These are phyloP conservation scores for Talaromyces wortmannii DNA, from an alignment of 495 filamentous ascomycete species.

Conservation along the genomic window DNA sequence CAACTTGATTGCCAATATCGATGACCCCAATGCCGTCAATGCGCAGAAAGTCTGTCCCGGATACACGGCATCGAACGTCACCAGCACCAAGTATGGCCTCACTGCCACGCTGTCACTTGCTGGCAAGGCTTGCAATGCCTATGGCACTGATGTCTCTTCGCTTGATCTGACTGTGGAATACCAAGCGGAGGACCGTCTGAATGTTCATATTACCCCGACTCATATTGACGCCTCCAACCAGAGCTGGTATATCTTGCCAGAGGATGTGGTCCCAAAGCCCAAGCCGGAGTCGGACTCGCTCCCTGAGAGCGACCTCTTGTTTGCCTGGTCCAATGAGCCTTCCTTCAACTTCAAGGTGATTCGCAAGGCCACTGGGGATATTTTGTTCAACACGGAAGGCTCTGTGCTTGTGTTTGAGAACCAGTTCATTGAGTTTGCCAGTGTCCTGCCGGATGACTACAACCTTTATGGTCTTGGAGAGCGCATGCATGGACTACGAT, in stretches of 20 bases:
- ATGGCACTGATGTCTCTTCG: conserved; percentile 55
- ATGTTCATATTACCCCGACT: neutral
- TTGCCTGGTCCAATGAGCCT: conserved; percentile 45
- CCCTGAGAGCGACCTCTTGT: conserved; percentile 37
- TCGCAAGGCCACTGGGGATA: conserved; percentile 49
- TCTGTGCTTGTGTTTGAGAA: conserved; percentile 54
- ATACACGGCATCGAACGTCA: conserved; percentile 48
- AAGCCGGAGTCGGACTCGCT: conserved; percentile 29
- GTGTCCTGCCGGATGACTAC: conserved; percentile 49
- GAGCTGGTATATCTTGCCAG: conserved; percentile 62
- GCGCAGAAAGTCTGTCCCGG: conserved; percentile 63
- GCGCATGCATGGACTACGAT: conserved; percentile 49
- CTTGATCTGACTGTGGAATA: conserved; percentile 50
- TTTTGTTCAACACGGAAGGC: conserved; percentile 49
- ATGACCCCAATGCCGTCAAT: conserved; percentile 64
- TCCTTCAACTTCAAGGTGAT: conserved; percentile 53
- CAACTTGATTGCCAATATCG: conserved; percentile 58
- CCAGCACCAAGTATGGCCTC: conserved; percentile 36
- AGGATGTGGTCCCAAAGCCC: conserved; percentile 56
- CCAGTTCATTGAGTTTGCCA: conserved; percentile 59
- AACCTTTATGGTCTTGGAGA: conserved; percentile 61
- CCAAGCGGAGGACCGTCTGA: conserved; percentile 46
- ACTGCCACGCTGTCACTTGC: conserved; percentile 47
- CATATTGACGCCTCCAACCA: conserved; percentile 54
- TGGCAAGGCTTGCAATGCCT: conserved; percentile 52